phyloP scores from a whole-genome alignment of 2,329 filamentous ascomycete genomes.

The Aspergillus amoenus region DNA sequence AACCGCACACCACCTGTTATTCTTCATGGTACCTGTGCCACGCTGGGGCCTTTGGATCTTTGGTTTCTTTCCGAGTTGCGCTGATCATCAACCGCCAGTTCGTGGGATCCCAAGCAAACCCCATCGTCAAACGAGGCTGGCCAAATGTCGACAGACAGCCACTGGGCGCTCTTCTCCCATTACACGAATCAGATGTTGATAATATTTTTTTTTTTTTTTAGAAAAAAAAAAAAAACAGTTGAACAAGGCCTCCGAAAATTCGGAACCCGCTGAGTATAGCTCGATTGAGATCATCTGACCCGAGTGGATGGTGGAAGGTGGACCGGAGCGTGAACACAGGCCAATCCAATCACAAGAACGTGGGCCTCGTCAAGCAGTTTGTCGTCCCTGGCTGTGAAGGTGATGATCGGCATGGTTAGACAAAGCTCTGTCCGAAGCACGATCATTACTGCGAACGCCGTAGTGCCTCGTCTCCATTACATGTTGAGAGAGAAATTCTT shows the following conservation, averaged over 20 bases:
- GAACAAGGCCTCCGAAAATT: neutral
- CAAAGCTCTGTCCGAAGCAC: slow-evolving; percentile 2
- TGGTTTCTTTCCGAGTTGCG: neutral
- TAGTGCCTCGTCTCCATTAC: too few relatives aligned
- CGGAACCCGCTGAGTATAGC: neutral
- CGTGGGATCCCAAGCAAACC: neutral
- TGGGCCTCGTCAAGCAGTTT: slow-evolving; percentile 3
- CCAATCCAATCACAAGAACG: slow-evolving; percentile 12
- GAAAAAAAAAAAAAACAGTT: neutral
- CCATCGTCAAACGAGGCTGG: neutral
- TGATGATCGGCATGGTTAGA: slow-evolving; percentile 1
- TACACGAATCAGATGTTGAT: neutral
- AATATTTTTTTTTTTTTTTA: neutral
- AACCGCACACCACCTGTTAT: slow-evolving; percentile 3
- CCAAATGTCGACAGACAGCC: neutral
- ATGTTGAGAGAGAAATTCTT: neutral
- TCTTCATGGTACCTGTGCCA: too few relatives aligned
- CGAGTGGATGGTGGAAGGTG: slow-evolving; percentile 11
- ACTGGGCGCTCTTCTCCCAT: neutral
- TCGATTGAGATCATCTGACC: slow-evolving; percentile 17
- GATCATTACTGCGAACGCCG: neutral
- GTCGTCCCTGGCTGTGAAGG: slow-evolving; percentile 1
- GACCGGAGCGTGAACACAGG: slow-evolving; percentile 10
- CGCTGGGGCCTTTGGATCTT: neutral
- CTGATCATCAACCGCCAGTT: neutral